Evolutionary conservation across 1,284 basidiomycete species (phyloP).

Genomic region (Tranzscheliella williamsii): DNA sequence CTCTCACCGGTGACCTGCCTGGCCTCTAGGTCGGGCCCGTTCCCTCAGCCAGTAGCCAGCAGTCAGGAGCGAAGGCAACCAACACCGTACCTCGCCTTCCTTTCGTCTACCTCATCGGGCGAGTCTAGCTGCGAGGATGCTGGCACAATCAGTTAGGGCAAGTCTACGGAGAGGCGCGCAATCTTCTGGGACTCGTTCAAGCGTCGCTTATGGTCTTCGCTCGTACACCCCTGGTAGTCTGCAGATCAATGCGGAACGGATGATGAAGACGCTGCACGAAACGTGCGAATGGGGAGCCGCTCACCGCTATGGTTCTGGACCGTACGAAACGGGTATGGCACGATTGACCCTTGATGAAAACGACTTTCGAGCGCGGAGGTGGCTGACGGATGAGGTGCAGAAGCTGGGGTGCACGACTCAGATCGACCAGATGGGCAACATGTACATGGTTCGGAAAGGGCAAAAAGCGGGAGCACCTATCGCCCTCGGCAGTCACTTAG

Average conservation of each 20-base stretch:
- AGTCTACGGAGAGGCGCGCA: too few relatives aligned
- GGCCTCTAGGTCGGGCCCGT: too few relatives aligned
- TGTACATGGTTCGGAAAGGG: slow-evolving; percentile 51
- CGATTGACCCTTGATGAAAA: slow-evolving; percentile 53
- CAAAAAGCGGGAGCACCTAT: slow-evolving; percentile 10
- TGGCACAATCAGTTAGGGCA: too few relatives aligned
- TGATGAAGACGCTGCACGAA: slow-evolving; percentile 54
- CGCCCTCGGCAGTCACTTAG: slow-evolving; percentile 30
- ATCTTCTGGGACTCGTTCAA: too few relatives aligned
- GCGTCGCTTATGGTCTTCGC: too few relatives aligned
- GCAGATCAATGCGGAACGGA: slow-evolving; percentile 41
- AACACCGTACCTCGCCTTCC: too few relatives aligned
- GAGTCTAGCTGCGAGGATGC: too few relatives aligned
- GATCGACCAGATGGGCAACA: slow-evolving; percentile 56
- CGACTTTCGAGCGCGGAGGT: slow-evolving; percentile 53
- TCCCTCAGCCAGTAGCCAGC: too few relatives aligned
- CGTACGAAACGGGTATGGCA: slow-evolving; percentile 24
- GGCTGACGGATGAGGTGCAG: slow-evolving; percentile 51
- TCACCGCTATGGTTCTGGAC: slow-evolving; percentile 15
- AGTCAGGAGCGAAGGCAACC: too few relatives aligned
- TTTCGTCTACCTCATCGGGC: too few relatives aligned
- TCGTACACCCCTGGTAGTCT: slow-evolving; percentile 18
- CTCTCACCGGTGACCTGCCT: too few relatives aligned
- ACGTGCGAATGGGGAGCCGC: slow-evolving; percentile 52
- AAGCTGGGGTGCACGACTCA: slow-evolving; percentile 53